Percentiles rank a stretch among this genome's conserved stretches.
phyloP scores from a whole-genome alignment of 331 rosid genomes.

The Pyrus hybrid region DNA sequence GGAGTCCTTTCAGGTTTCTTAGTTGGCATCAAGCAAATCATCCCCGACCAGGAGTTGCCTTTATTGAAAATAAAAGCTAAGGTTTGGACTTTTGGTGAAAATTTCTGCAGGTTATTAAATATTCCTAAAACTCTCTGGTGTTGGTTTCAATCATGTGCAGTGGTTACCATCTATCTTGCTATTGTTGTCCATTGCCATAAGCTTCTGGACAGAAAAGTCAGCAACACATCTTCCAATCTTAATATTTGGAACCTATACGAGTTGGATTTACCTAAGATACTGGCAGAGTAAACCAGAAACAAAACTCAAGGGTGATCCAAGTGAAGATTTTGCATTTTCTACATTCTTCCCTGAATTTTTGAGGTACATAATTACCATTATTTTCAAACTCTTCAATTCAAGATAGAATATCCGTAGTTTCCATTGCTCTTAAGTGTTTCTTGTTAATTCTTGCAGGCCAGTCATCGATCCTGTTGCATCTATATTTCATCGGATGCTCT shows the following conservation, averaged over 20 bases:
- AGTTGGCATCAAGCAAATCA: conserved; percentile 93
- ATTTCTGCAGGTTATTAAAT: neutral
- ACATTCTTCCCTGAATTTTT: conserved; percentile 80
- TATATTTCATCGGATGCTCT: conserved; percentile 74
- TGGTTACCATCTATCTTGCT: conserved; percentile 74
- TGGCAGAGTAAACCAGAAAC: conserved; percentile 90
- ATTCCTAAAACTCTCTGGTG: conserved; percentile 11
- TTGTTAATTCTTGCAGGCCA: conserved; percentile 42
- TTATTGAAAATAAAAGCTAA: conserved; percentile 56
- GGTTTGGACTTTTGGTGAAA: conserved; percentile 32
- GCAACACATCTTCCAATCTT: conserved; percentile 71
- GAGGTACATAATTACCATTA: conserved; percentile 30
- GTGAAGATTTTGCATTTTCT: conserved; percentile 91
- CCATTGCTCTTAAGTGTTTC: conserved; percentile 2
- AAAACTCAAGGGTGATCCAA: conserved; percentile 81
- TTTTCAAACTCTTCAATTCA: neutral
- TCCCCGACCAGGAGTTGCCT: conserved; percentile 92
- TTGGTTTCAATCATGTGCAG: conserved; percentile 40
- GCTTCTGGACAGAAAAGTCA: conserved; percentile 59
- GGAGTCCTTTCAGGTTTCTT: conserved; percentile 84
- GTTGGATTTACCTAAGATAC: conserved; percentile 98
- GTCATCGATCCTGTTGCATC: conserved; percentile 79
- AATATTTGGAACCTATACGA: conserved; percentile 70
- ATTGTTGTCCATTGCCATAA: conserved; percentile 43
- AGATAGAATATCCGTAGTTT: neutral